These are phyloP conservation scores for Gossypium australe DNA, from an alignment of 345 rosid genomes.

Conservation along the genomic window DNA sequence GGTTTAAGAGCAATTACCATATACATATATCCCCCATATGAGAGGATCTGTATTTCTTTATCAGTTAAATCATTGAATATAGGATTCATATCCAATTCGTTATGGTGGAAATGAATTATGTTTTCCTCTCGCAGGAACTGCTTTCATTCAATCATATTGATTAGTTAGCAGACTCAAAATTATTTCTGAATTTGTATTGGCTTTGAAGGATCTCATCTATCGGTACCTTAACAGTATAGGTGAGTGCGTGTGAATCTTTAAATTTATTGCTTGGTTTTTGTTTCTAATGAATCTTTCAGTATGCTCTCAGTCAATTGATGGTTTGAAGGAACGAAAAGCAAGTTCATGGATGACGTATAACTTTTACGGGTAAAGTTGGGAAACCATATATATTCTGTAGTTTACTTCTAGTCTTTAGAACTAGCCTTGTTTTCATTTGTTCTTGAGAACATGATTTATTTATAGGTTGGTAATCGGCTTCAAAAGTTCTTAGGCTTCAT, in stretches of 20 bases:
- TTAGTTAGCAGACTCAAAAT: neutral
- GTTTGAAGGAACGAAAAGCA: neutral
- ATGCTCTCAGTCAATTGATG: neutral
- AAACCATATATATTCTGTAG: neutral
- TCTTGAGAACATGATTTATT: neutral
- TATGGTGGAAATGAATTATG: neutral
- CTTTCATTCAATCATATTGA: neutral
- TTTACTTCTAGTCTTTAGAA: neutral
- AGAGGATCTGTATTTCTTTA: neutral
- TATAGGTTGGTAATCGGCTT: neutral
- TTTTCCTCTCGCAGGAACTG: neutral
- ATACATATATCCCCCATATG: neutral
- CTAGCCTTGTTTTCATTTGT: neutral
- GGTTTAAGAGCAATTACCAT: constrained; percentile 1
- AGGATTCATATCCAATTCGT: constrained; percentile 1
- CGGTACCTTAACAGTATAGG: neutral
- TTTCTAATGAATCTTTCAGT: neutral
- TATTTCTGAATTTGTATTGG: neutral
- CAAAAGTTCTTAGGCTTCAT: neutral
- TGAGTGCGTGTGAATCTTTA: neutral
- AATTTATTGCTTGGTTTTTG: neutral
- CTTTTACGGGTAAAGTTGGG: neutral
- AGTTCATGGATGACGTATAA: neutral
- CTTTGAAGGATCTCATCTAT: neutral
- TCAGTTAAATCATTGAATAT: neutral